These are phyloP conservation scores for Phialophora tarda DNA, from an alignment of 2,329 filamentous ascomycete genomes.

Conservation along the genomic window DNA sequence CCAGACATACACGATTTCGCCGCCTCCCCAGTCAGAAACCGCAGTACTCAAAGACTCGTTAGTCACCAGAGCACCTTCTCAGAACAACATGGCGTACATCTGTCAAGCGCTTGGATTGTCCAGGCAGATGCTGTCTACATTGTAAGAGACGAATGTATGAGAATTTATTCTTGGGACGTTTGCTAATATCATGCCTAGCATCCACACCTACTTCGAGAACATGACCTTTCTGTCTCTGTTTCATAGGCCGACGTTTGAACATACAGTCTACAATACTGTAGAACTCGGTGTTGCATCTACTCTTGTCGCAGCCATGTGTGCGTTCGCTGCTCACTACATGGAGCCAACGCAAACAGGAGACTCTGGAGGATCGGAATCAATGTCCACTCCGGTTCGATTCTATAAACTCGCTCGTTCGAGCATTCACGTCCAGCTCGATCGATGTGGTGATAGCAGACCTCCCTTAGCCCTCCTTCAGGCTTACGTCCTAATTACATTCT, in stretches of 20 bases:
- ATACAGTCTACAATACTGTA: slow-evolving; percentile 9
- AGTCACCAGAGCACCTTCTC: not conserved
- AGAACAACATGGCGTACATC: slow-evolving; percentile 6
- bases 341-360: slow-evolving; percentile 1
- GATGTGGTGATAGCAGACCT: slow-evolving; percentile 13
- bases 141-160: not conserved
- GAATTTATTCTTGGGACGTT: not conserved
- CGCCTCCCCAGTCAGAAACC: not conserved
- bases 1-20: slow-evolving; percentile 20
- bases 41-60: not conserved
- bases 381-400: slow-evolving; percentile 1
- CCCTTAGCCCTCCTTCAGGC: slow-evolving; percentile 16
- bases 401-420: slow-evolving; percentile 15
- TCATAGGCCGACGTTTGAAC: slow-evolving; percentile 12
- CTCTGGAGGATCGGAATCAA: not conserved
- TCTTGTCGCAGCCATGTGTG: slow-evolving; percentile 14
- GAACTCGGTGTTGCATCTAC: not conserved
- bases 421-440: slow-evolving; percentile 10
- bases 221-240: slow-evolving; percentile 18
- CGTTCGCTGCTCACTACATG: slow-evolving; percentile 11
- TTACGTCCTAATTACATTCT: slow-evolving; percentile 12
- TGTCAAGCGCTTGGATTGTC: slow-evolving; percentile 5
- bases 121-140: slow-evolving; percentile 2
- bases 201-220: slow-evolving; percentile 15
- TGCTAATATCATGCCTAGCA: slow-evolving; percentile 1